Evolutionary conservation across 208 protist species (phyloP).

Genomic region (Wallacemonas sp.): DNA sequence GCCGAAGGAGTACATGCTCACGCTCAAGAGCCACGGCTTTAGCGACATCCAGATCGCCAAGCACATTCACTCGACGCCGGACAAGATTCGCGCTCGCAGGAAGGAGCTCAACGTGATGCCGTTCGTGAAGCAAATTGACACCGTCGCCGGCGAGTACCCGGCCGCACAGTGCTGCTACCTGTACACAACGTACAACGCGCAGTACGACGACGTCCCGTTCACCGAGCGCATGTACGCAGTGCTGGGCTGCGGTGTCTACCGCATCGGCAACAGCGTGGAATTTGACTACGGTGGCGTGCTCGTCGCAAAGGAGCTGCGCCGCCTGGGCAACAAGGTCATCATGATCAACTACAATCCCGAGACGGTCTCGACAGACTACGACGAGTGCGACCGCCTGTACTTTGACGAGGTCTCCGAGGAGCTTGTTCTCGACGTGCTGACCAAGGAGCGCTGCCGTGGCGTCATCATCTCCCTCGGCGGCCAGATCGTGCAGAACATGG

Average conservation of each 20-base stretch:
- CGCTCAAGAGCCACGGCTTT: slow-evolving; percentile 94
- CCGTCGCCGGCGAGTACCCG: slow-evolving; percentile 97
- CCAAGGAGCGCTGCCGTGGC: slow-evolving; percentile 88
- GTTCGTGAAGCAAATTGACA: slow-evolving; percentile 97
- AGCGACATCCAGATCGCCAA: slow-evolving; percentile 92
- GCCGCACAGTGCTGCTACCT: slow-evolving; percentile 94
- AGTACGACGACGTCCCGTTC: slow-evolving; percentile 84
- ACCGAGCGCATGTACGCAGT: slow-evolving; percentile 89
- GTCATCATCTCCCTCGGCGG: slow-evolving; percentile 97
- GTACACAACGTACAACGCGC: slow-evolving; percentile 95
- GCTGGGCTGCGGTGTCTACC: slow-evolving; percentile 97
- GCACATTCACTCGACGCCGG: slow-evolving; percentile 46
- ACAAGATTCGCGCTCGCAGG: slow-evolving; percentile 57
- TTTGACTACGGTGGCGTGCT: slow-evolving; percentile 98
- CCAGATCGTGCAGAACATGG: slow-evolving; percentile 98
- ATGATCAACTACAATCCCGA: slow-evolving; percentile 99
- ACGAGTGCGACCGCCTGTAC: slow-evolving; percentile 97
- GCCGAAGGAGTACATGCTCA: slow-evolving; percentile 48
- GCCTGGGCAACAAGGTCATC: slow-evolving; percentile 93
- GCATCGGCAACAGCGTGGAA: slow-evolving; percentile 97
- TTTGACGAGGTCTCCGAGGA: slow-evolving; percentile 98
- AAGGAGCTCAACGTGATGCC: slow-evolving; percentile 84
- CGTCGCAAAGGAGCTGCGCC: slow-evolving; percentile 92
- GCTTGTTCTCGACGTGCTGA: slow-evolving; percentile 96
- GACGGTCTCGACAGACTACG: slow-evolving; percentile 98